Percentiles rank a stretch among this genome's conserved stretches.
Conservation (phyloP, 2,329 filamentous ascomycete genomes). For the Paecilomyces sp. region DNA sequence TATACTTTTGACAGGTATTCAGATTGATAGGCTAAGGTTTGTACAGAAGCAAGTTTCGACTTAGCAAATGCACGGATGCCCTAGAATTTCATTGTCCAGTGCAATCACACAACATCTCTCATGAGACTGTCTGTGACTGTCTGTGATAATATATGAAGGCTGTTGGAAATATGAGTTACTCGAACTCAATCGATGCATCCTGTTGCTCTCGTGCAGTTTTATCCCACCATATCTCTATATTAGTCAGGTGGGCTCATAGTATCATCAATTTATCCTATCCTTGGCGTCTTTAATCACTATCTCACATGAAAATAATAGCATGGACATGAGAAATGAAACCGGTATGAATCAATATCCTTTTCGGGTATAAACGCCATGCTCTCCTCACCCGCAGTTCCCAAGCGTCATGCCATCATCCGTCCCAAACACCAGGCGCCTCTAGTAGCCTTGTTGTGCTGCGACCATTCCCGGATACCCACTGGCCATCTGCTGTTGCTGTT, state of each 20-base stretch:
- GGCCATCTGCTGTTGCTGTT: constrained; percentile 22
- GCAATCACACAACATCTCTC: no score
- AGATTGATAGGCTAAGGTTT: no score
- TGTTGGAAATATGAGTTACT: no score
- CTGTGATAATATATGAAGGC: no score
- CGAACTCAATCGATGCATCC: background rate
- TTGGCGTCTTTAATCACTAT: background rate
- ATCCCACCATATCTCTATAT: background rate
- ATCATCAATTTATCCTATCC: background rate
- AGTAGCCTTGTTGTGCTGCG: background rate
- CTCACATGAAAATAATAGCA: background rate
- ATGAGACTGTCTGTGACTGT: no score
- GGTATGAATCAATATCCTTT: constrained; percentile 5
- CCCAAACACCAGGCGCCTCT: background rate
- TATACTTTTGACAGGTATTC: no score
- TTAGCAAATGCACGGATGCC: no score
- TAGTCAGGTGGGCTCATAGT: background rate
- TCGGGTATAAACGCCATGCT: constrained; percentile 23
- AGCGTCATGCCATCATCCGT: background rate
- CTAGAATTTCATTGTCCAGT: no score
- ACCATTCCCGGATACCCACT: constrained; percentile 1
- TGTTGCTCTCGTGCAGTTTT: background rate
- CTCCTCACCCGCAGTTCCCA: constrained; percentile 14
- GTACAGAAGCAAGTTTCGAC: no score
- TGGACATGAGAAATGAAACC: constrained; percentile 5